Conservation (phyloP, 352 stramenopile species). For the Pythium pyrilobum region DNA sequence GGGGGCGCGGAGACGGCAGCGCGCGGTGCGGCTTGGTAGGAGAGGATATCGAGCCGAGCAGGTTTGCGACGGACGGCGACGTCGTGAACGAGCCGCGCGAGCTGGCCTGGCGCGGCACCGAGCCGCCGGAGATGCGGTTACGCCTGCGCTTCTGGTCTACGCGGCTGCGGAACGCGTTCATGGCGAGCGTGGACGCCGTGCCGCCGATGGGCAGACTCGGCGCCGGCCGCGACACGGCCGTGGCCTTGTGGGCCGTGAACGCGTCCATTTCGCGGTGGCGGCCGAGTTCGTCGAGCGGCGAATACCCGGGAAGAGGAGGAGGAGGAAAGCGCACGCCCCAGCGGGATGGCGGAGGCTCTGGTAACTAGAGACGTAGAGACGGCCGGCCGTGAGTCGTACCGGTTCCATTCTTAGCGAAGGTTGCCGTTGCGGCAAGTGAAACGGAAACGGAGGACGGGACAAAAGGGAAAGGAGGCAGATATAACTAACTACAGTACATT, state of each 20-base stretch:
- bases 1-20: not conserved
- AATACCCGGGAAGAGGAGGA: not conserved
- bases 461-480: not conserved
- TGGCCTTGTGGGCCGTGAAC: slow-evolving; percentile 6
- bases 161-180: slow-evolving; percentile 29
- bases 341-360: too few species aligned
- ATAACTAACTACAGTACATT: too few species aligned
- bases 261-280: not conserved
- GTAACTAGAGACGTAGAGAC: too few species aligned
- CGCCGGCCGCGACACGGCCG: slow-evolving; percentile 11
- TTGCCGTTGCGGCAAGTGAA: not conserved
- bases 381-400: not conserved
- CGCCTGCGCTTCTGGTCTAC: slow-evolving; percentile 31
- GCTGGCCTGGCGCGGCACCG: not conserved
- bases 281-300: too few species aligned
- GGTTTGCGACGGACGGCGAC: slow-evolving; percentile 7
- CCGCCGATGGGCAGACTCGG: slow-evolving; percentile 10
- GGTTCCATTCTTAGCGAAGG: slow-evolving; percentile 3
- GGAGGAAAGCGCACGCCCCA: not conserved
- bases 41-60: not conserved
- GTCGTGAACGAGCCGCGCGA: not conserved
- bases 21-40: not conserved
- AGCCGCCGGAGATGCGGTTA: slow-evolving; percentile 13
- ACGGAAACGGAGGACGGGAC: not conserved
- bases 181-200: slow-evolving; percentile 27